Evolutionary conservation across 2,329 filamentous ascomycete species (phyloP).

Genomic region (Capronia epimyces): DNA sequence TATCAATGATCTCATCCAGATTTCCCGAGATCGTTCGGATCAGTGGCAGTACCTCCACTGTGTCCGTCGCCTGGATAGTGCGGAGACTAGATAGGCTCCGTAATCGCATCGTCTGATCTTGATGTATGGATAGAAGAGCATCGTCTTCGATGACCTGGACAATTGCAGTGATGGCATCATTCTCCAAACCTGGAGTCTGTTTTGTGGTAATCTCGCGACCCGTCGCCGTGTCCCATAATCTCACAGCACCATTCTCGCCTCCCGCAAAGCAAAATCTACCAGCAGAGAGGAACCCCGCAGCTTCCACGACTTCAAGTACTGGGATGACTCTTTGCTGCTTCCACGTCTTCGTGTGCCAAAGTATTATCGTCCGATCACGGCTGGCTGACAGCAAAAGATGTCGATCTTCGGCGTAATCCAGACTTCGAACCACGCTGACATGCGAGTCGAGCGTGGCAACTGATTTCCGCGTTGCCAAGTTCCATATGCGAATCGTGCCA

Average conservation of each 20-base stretch:
- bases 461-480: conserved; percentile 75
- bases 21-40: conserved; percentile 85
- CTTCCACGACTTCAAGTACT: conserved; percentile 78
- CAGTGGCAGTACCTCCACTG: conserved; percentile 47
- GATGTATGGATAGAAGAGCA: conserved; percentile 69
- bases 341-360: conserved; percentile 87
- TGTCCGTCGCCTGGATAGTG: conserved; percentile 31
- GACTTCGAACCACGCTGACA: conserved; percentile 82
- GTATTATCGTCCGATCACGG: conserved; percentile 86
- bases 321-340: conserved; percentile 74
- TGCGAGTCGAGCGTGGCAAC: conserved; percentile 80
- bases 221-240: conserved; percentile 74
- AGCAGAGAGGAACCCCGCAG: conserved; percentile 68
- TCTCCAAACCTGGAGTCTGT: conserved; percentile 57
- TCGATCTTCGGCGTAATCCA: conserved; percentile 73
- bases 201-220: conserved; percentile 75
- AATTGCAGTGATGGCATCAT: conserved; percentile 65
- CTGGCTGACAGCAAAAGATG: conserved; percentile 75
- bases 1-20: conserved; percentile 94
- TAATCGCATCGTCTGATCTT: conserved; percentile 79
- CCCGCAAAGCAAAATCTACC: conserved; percentile 74
- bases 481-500: conserved; percentile 86
- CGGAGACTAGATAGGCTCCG: conserved; percentile 54
- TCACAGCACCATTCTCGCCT: conserved; percentile 73
- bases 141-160: conserved; percentile 50